Conservation (phyloP, 176 grass and related monocot species). For the Eremochloa ophiuroides region DNA sequence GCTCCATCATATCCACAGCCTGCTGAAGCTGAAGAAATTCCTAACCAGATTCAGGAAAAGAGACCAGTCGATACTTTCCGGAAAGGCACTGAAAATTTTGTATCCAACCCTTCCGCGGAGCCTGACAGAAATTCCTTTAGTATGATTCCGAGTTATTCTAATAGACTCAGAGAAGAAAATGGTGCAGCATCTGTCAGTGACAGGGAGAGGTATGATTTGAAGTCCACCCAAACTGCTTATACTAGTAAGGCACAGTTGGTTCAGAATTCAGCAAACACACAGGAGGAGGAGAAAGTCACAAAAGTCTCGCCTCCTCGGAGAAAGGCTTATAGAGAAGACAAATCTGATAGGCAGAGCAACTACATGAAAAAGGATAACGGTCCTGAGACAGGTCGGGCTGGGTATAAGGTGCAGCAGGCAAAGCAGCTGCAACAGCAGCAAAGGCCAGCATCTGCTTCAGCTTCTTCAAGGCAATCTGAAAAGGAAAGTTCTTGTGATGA, state of each 20-base stretch:
- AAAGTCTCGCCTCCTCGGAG: constrained; percentile 91
- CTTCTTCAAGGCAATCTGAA: constrained; percentile 59
- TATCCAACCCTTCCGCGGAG: constrained; percentile 48
- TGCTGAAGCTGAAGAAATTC: constrained; percentile 48
- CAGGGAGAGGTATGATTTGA: constrained; percentile 69
- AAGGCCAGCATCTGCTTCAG: constrained; percentile 51
- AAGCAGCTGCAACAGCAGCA: constrained; percentile 57
- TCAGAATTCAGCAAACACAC: constrained; percentile 50
- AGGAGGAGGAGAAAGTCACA: constrained; percentile 82
- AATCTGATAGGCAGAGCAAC: constrained; percentile 68
- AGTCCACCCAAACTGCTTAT: constrained; percentile 34
- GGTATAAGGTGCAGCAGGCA: constrained; percentile 54
- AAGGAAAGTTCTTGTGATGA: constrained; percentile 83
- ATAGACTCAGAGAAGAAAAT: constrained; percentile 61
- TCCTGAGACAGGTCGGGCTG: constrained; percentile 34
- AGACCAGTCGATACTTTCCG: constrained; percentile 58
- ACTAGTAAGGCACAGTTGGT: constrained; percentile 48
- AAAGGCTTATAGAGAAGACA: constrained; percentile 79
- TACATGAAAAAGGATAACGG: constrained; percentile 64
- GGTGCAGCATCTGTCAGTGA: constrained; percentile 54
- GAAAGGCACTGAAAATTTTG: constrained; percentile 52
- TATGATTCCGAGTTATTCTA: constrained; percentile 67
- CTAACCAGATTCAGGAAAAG: constrained; percentile 60
- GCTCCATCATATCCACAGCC: constrained; percentile 50
- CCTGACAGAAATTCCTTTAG: constrained; percentile 74